Conservation (phyloP, 805 yeast species). For the Isabelozyma gotoi region DNA sequence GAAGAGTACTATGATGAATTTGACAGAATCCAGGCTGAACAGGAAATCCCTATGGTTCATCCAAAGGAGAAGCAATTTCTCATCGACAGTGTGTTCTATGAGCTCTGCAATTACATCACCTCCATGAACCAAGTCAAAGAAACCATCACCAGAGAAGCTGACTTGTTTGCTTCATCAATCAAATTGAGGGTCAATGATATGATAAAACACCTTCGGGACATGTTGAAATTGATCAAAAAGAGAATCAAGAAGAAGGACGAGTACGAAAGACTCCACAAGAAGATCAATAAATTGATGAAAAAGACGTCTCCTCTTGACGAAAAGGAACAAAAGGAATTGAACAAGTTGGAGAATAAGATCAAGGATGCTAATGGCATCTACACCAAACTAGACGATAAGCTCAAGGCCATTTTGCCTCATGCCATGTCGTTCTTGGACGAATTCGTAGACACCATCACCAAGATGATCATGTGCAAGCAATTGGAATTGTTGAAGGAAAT, state of each 20-base stretch:
- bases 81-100: slow-evolving; percentile 22
- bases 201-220: slow-evolving; percentile 33
- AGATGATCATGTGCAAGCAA: slow-evolving; percentile 39
- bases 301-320: slow-evolving; percentile 31
- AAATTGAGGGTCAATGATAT: slow-evolving; percentile 37
- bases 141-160: slow-evolving; percentile 19
- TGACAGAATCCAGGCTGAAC: slow-evolving; percentile 24
- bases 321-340: slow-evolving; percentile 37
- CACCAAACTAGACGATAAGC: slow-evolving; percentile 37
- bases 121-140: slow-evolving; percentile 18
- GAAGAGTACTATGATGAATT: slow-evolving; percentile 29
- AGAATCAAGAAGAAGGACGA: slow-evolving; percentile 45
- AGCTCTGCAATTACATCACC: slow-evolving; percentile 23
- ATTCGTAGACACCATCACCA: slow-evolving; percentile 43
- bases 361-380: slow-evolving; percentile 29
- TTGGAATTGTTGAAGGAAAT: slow-evolving; percentile 31
- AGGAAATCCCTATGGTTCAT: slow-evolving; percentile 31
- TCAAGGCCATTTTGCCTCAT: slow-evolving; percentile 47
- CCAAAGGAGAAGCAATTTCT: slow-evolving; percentile 33
- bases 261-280: slow-evolving; percentile 34
- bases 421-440: slow-evolving; percentile 47
- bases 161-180: slow-evolving; percentile 24
- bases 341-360: slow-evolving; percentile 25
- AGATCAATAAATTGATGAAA: slow-evolving; percentile 37
- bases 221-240: slow-evolving; percentile 41